Evolutionary conservation across 2,329 filamentous ascomycete genomes (phyloP).

Genomic region (Helminthosporium solani): DNA sequence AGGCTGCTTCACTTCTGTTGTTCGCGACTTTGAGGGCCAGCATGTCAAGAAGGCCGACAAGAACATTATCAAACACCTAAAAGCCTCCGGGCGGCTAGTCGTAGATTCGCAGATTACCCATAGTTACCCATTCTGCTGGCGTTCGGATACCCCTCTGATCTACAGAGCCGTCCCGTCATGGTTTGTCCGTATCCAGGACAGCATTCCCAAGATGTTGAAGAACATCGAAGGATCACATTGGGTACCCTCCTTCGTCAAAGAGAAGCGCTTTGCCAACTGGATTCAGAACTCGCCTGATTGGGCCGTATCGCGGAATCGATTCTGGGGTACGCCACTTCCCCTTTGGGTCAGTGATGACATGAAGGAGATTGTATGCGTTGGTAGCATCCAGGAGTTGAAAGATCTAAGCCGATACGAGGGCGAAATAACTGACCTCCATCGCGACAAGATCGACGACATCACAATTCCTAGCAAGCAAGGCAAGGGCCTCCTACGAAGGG

Average conservation of each 20-base stretch:
- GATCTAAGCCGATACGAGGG: constrained; percentile 83
- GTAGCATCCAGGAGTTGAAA: constrained; percentile 81
- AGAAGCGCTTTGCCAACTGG: constrained; percentile 88
- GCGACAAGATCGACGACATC: constrained; percentile 90
- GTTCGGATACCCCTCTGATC: constrained; percentile 93
- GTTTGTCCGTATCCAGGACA: constrained; percentile 86
- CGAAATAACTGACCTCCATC: constrained; percentile 81
- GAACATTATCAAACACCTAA: constrained; percentile 86
- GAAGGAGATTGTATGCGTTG: constrained; percentile 82
- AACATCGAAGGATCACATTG: constrained; percentile 89
- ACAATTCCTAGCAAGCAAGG: constrained; percentile 89
- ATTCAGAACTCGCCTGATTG: constrained; percentile 88
- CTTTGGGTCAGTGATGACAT: constrained; percentile 89
- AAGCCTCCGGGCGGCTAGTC: constrained; percentile 71
- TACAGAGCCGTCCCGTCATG: constrained; percentile 90
- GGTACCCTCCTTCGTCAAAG: constrained; percentile 89
- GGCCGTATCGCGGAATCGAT: constrained; percentile 92
- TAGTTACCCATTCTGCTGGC: constrained; percentile 90
- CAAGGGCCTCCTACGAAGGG: constrained; percentile 76
- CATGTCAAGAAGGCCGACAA: constrained; percentile 93
- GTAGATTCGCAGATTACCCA: constrained; percentile 87
- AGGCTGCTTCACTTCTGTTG: constrained; percentile 74
- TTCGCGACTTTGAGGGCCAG: constrained; percentile 79
- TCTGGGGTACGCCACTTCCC: constrained; percentile 92
- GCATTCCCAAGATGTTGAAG: constrained; percentile 84